These are phyloP conservation scores for Ascochyta rabiei DNA, from an alignment of 2,329 filamentous ascomycete species.

Conservation along the genomic window DNA sequence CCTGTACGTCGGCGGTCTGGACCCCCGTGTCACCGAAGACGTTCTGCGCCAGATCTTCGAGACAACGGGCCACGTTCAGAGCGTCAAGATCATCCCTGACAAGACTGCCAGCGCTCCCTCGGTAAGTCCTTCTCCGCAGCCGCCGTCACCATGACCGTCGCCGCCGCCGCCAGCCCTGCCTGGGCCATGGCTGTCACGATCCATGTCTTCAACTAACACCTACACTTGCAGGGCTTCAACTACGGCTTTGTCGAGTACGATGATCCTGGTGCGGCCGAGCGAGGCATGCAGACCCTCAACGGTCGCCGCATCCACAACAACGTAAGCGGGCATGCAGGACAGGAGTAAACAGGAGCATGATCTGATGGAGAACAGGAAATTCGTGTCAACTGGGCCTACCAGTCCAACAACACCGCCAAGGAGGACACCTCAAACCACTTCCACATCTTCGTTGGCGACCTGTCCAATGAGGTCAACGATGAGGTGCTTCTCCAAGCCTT, in stretches of 20 bases:
- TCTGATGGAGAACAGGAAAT: slow-evolving; percentile 73
- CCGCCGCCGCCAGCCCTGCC: slow-evolving; percentile 1
- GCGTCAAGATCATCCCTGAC: slow-evolving; percentile 99
- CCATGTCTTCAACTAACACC: slow-evolving; percentile 23
- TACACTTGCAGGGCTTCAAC: slow-evolving; percentile 80
- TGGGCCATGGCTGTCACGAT: neutral
- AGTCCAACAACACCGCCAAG: slow-evolving; percentile 91
- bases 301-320: slow-evolving; percentile 94
- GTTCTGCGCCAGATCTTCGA: slow-evolving; percentile 98
- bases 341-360: slow-evolving; percentile 10
- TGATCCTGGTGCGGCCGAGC: slow-evolving; percentile 92
- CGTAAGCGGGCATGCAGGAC: slow-evolving; percentile 61
- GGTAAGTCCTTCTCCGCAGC: slow-evolving; percentile 22
- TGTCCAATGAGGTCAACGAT: slow-evolving; percentile 98
- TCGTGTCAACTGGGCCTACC: slow-evolving; percentile 98
- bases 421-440: slow-evolving; percentile 98
- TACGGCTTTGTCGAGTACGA: slow-evolving; percentile 99
- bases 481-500: slow-evolving; percentile 93
- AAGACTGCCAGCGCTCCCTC: slow-evolving; percentile 81
- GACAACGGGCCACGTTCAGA: slow-evolving; percentile 96
- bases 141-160: slow-evolving; percentile 13
- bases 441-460: slow-evolving; percentile 97
- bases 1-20: slow-evolving; percentile 91
- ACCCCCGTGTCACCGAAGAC: slow-evolving; percentile 94
- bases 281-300: slow-evolving; percentile 96